A percentile compares a stretch with the other conserved stretches of the same genome.
Evolutionary conservation across 108 stramenopile species (phyloP).

Genomic region (Parmales sp.): DNA sequence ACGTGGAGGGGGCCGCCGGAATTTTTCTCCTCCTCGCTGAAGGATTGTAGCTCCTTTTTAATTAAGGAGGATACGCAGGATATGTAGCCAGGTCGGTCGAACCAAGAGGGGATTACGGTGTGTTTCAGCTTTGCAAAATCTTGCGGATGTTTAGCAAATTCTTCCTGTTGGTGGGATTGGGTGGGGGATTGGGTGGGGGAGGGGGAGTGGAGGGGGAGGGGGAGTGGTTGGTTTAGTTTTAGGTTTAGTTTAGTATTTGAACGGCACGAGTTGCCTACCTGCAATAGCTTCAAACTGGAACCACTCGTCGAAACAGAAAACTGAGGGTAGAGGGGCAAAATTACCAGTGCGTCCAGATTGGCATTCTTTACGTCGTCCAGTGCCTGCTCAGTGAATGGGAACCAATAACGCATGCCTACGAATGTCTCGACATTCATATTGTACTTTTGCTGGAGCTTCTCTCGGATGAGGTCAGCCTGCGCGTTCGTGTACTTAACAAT

Average conservation of each 20-base stretch:
- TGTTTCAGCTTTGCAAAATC: constrained; percentile 66
- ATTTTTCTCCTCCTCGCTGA: constrained; percentile 49
- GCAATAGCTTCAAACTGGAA: constrained; percentile 76
- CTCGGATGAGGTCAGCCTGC: constrained; percentile 59
- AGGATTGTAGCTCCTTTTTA: constrained; percentile 63
- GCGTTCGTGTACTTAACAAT: constrained; percentile 80
- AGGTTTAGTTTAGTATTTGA: too few species aligned
- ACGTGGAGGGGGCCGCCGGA: constrained; percentile 45
- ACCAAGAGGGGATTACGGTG: constrained; percentile 90
- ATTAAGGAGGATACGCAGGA: constrained; percentile 70
- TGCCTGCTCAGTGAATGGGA: constrained; percentile 91
- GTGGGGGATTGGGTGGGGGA: too few species aligned
- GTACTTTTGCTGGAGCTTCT: constrained; percentile 46
- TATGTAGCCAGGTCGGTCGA: constrained; percentile 87
- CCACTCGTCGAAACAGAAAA: constrained; percentile 91
- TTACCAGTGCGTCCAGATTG: constrained; percentile 70
- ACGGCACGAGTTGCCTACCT: too few species aligned
- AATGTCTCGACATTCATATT: constrained; percentile 71
- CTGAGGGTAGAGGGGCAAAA: constrained; percentile 94
- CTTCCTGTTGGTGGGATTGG: too few species aligned
- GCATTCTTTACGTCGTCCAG: constrained; percentile 68
- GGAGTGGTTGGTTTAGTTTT: too few species aligned
- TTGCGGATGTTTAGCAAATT: constrained; percentile 58
- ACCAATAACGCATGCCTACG: constrained; percentile 98
- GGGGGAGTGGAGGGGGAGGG: too few species aligned